Conservation (phyloP, 257 asterid species). For the Voacanga thouarsii region DNA sequence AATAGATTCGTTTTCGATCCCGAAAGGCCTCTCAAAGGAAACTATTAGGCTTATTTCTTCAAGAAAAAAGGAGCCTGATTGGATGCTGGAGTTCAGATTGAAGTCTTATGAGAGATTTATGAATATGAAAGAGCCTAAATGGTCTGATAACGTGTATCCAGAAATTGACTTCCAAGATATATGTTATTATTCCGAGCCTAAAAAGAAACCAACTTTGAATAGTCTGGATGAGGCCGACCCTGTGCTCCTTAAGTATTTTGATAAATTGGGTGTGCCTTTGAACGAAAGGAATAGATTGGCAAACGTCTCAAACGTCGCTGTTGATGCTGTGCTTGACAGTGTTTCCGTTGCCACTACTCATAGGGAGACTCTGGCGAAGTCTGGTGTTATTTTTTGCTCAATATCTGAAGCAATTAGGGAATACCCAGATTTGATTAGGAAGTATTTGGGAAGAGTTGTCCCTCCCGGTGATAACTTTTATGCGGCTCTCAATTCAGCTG, state of each 20-base stretch:
- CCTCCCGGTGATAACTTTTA: constrained; percentile 88
- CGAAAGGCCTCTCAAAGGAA: constrained; percentile 81
- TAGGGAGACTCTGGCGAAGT: constrained; percentile 68
- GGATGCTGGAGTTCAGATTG: constrained; percentile 88
- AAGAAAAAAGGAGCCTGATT: constrained; percentile 62
- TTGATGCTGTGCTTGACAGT: constrained; percentile 92
- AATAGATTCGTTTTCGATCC: constrained; percentile 80
- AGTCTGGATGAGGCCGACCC: constrained; percentile 93
- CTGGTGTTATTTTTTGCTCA: constrained; percentile 94
- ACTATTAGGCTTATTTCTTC: constrained; percentile 79
- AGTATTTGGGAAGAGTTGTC: constrained; percentile 80
- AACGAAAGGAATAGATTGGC: constrained; percentile 85
- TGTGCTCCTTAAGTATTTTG: constrained; percentile 76
- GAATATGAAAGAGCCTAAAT: constrained; percentile 73
- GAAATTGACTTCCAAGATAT: constrained; percentile 65
- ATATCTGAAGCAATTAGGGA: constrained; percentile 90
- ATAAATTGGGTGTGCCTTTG: constrained; percentile 80
- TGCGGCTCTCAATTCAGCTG: constrained; percentile 84
- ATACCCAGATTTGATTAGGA: constrained; percentile 68
- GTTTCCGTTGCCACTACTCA: constrained; percentile 96
- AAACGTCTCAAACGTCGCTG: constrained; percentile 94
- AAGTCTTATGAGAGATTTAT: constrained; percentile 67
- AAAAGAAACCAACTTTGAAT: constrained; percentile 75
- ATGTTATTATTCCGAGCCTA: constrained; percentile 86
- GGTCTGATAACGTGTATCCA: constrained; percentile 90